Base-by-base conservation (phyloP, 2,329 filamentous ascomycete genomes). In the Ophiostoma quercus region DNA sequence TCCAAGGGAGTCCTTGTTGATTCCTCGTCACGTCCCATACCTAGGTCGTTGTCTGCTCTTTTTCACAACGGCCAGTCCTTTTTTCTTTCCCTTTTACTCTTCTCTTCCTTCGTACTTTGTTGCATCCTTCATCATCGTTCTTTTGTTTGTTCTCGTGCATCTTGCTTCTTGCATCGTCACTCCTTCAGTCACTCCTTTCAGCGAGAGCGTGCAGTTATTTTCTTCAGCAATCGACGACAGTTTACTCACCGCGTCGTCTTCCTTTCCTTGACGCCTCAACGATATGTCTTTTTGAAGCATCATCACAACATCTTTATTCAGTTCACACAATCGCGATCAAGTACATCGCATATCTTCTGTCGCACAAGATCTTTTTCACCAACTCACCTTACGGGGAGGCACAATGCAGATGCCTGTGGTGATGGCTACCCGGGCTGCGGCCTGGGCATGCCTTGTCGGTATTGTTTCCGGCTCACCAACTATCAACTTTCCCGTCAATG, bases 401-500 rank as follows among this genome's bases (percentile, higher is more conserved):
- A 68, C 8, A 19, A 71, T 68, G 69, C 37, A 65, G 62, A 41
- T 68, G 71, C 66, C 69, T 69, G 66, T 62, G 65, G 43, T 68
- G 51, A 37, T 68, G 66, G 68, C 69, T 6, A 57, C 60, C 63
- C 68, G 37, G 66, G 71, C 54, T 34, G 71, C 67, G 32, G 73
- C 68, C 54, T 69, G 71, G 69, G 68, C 68, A 5, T 54, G 69
- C 67, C 60, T 72, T 57, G 25, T 71, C 66, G 74, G 71, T 51
- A 66, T 70, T 25, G 73, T 67, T 29, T 37, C 54, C 51, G 77
- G 80, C 68, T 75, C 78, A 22, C 85, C 85, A 12, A 75, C 77
- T 32, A 76, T 83, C 66, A 80, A 82, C 66, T 94, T 94, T 74
- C 92, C 92, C 0, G 84, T 96, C 78, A 96, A 95, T 79, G 88